A percentile compares a stretch with the other conserved stretches of the same genome.
phyloP scores from a whole-genome alignment of 2,329 filamentous ascomycete genomes.

The Fusarium sp. region DNA sequence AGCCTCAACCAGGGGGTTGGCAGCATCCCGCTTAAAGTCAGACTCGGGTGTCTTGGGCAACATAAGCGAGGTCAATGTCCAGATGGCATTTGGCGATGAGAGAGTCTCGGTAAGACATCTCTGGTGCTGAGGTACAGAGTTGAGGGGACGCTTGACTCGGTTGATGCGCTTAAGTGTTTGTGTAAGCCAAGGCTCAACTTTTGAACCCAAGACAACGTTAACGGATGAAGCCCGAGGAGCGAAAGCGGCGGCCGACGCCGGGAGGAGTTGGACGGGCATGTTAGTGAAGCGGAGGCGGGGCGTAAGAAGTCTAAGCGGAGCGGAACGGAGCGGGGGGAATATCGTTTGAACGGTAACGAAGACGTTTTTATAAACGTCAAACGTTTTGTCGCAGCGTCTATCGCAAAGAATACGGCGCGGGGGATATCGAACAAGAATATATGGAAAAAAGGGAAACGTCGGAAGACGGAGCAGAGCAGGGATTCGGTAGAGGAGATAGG shows the following conservation, averaged over 20 bases:
- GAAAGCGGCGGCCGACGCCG: conserved; percentile 95
- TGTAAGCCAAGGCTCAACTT: conserved; percentile 96
- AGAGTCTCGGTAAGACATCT: conserved; percentile 95
- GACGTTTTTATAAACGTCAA: conserved; percentile 19
- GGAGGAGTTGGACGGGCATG: conserved; percentile 94
- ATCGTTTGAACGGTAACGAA: conserved; percentile 20
- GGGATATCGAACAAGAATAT: conserved; percentile 51
- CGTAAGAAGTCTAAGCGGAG: conserved; percentile 13
- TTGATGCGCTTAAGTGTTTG: conserved; percentile 97
- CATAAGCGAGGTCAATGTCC: conserved; percentile 94
- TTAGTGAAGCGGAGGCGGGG: conserved; percentile 36
- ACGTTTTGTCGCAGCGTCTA: conserved; percentile 16
- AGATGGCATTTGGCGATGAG: conserved; percentile 89
- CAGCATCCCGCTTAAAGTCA: conserved; percentile 83
- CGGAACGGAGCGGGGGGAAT: conserved; percentile 25
- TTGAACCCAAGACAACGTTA: conserved; percentile 92
- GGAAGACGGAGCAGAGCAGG: conserved; percentile 63
- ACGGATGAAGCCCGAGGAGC: conserved; percentile 89
- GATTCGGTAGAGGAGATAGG: conserved; percentile 29
- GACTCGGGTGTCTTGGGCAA: conserved; percentile 88
- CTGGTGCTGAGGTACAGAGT: conserved; percentile 95
- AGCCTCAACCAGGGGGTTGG: conserved; percentile 69
- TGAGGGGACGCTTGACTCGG: conserved; percentile 94
- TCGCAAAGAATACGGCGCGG: conserved; percentile 24
- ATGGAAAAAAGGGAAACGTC: conserved; percentile 57